These are phyloP conservation scores for Martiniozyma asiatica DNA, from an alignment of 1,139 yeast genomes.

Conservation along the genomic window DNA sequence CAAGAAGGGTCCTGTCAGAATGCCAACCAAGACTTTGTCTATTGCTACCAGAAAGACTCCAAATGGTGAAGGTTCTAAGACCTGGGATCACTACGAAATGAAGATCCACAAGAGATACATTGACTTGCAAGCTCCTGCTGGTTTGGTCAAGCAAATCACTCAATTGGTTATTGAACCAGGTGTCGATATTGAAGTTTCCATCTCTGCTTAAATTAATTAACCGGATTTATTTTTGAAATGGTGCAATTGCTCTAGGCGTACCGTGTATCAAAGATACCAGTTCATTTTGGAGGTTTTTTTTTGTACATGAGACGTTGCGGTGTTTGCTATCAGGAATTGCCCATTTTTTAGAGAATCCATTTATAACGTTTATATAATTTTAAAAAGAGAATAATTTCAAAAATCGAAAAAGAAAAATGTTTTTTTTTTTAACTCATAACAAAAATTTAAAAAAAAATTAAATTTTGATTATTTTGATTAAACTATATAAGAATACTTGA, in stretches of 20 bases:
- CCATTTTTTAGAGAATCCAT: conserved; percentile 8
- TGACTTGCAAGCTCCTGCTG: conserved; percentile 96
- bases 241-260: conserved; percentile 50
- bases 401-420: too few relatives aligned
- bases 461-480: neutral
- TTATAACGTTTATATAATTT: too few relatives aligned
- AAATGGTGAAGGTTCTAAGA: conserved; percentile 99
- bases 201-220: conserved; percentile 22
- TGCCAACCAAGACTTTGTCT: conserved; percentile 98
- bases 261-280: conserved; percentile 32
- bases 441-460: neutral
- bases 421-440: too few relatives aligned
- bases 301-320: conserved; percentile 45
- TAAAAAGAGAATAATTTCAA: too few relatives aligned
- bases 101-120: conserved; percentile 99
- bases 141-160: conserved; percentile 89
- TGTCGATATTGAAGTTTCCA: conserved; percentile 47
- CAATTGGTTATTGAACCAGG: conserved; percentile 75
- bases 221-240: conserved; percentile 6
- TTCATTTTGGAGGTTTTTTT: conserved; percentile 13
- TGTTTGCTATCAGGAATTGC: conserved; percentile 50
- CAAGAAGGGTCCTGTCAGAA: conserved; percentile 98
- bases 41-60: conserved; percentile 99
- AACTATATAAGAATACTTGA: too few relatives aligned
- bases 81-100: conserved; percentile 99